Base-by-base conservation (phyloP, 208 protist species). In the Leishmania guyanensis region DNA sequence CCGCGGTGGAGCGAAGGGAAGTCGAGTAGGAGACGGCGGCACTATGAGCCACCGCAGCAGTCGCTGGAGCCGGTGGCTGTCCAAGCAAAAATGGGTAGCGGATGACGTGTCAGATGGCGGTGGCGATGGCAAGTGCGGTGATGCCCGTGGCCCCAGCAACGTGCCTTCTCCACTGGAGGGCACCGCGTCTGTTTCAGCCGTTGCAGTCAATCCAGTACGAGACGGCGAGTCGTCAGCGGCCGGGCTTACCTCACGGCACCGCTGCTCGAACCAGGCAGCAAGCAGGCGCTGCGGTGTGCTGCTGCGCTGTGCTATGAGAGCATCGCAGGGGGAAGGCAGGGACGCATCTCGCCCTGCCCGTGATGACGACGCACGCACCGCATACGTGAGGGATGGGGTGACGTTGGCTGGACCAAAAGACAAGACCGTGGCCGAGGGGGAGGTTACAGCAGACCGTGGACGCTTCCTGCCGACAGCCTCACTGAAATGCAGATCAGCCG, bases 261-360 rank as follows among this genome's bases (percentile, higher is more conserved):
- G 76, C 9, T 79, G 76, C 76, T 79, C 76, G n/a, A 68, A 8
- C 76, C 46, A 54, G 10, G 76, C 76, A 51, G 58, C n/a, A 53
- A 79, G 64, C 76, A 79, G 14, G 29, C 76, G 76, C 76, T 39
- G 60, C 33, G 76, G 43, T n/a, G 76, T 72, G 20, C 48, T 53
- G 50, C 76, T 58, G 60, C 76, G 71, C 71, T 46, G 71, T 29
- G 26, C 69, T 26, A 22, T 29, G 39, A 1, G 20, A 51, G 26
- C 14, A 17, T 43, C 14, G 17, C 69, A 8, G 43, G 36, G 43
- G 46, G 16, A 51, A 53, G 16, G 17, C 39, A 54, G 6, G 22
- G 26, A 20, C 39, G 20, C 36, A 17, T 36, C 69, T 50, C 43
- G 17, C 20, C 53, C 22, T 46, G 53, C 43, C 39, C 29, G 46